phyloP scores from a whole-genome alignment of 2,329 filamentous ascomycete genomes.

The Hymenoscyphus albidus region DNA sequence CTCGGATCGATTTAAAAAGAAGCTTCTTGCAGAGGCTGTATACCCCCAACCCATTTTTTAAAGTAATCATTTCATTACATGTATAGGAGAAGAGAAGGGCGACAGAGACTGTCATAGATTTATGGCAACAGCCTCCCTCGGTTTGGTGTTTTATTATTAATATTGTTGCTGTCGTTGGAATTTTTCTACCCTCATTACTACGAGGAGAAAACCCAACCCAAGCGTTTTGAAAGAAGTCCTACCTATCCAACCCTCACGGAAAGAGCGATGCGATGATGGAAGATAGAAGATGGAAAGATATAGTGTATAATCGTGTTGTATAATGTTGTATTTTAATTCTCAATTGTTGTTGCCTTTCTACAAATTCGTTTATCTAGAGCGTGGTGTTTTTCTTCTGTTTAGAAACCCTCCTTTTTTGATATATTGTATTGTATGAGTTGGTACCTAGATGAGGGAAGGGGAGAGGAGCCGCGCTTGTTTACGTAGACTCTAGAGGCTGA shows the following conservation, averaged over 20 bases:
- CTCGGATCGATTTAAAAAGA: not conserved
- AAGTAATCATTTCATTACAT: not conserved
- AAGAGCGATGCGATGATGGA: too few species aligned
- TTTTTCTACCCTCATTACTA: not conserved
- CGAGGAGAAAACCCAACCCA: not conserved
- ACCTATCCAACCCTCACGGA: too few species aligned
- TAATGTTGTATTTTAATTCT: constrained; percentile 4
- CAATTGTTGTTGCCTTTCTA: not conserved
- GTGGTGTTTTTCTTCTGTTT: not conserved
- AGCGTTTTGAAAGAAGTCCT: too few species aligned
- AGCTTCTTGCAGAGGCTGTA: not conserved
- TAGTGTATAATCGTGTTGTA: constrained; percentile 1
- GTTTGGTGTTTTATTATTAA: not conserved
- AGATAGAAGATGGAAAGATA: not conserved
- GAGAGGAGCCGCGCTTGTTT: too few species aligned
- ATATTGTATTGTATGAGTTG: too few species aligned
- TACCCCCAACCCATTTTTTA: not conserved
- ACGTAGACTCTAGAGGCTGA: too few species aligned
- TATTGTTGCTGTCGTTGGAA: not conserved
- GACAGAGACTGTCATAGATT: not conserved
- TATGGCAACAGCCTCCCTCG: not conserved
- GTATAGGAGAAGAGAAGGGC: not conserved
- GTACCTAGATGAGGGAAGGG: too few species aligned
- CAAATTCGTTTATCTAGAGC: not conserved
- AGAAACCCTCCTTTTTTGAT: too few species aligned